Base-by-base conservation (phyloP, 441 rosid species). In the Brassica balearica region DNA sequence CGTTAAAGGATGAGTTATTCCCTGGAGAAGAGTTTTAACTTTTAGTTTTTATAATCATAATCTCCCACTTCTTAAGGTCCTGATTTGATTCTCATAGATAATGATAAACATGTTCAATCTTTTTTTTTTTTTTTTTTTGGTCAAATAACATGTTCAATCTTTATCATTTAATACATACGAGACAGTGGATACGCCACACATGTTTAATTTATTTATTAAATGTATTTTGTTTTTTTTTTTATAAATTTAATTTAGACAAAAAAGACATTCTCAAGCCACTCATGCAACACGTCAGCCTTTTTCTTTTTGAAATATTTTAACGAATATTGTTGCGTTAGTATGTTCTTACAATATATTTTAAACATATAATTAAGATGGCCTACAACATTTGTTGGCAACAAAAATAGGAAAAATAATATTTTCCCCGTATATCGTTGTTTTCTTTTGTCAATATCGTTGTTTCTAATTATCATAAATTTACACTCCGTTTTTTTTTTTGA, bases 1-100 rank as follows among this genome's bases (percentile, higher is more conserved):
- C 89, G 2, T 87, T 95, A 15, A 93, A 93, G 73, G 91, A 91
- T 10, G 95, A 89, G 66, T 69, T 90, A 58, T 91, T 93, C 82
- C 96, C 96, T 7, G 98, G 88, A 14, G 92, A 88, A 64, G 85
- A 78, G 1, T 71, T 82, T 8, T 82, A 77, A 48, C 17, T 14
- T 63, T 29, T 8, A 29, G 3, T 6, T 62, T 63, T 14, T 63
- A 2, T 58, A 58, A 69, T 32, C 8, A 29, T 11, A 69, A 53
- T 29, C 51, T 43, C 63, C 32, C 41, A 69, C 29, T 69, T 10
- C 14, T 55, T 27, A 14, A 10, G 29, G 17, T 17, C 32, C 62
- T 71, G 36, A 56, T 32, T 32, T 56, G 55, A 59, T 36, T 36
- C 55, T 20, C 56, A 53, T 68, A 22, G 9, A 48, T 23, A 55